Percentiles rank a stretch among this genome's conserved stretches.
phyloP scores from a whole-genome alignment of 441 rosid species.

The Biscutella laevigata region DNA sequence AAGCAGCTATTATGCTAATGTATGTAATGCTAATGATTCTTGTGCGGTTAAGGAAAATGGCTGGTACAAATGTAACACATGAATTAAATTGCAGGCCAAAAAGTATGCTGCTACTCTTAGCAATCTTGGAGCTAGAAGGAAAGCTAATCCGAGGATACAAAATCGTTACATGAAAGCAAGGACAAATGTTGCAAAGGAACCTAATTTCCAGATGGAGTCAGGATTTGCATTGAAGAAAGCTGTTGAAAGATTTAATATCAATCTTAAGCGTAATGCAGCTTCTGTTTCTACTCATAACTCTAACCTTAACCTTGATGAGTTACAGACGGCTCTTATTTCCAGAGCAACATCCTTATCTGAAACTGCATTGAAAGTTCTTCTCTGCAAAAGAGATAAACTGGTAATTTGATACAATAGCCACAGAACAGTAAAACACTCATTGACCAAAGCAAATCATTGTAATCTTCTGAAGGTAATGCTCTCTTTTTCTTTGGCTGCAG shows the following conservation, averaged over 20 bases:
- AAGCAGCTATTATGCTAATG: slow-evolving; percentile 5
- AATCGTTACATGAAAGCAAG: slow-evolving; percentile 12
- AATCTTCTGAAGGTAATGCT: no score
- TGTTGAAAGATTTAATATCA: slow-evolving; percentile 14
- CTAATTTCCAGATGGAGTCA: neutral
- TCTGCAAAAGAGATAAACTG: slow-evolving; percentile 55
- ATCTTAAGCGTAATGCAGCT: slow-evolving; percentile 16
- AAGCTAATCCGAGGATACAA: neutral
- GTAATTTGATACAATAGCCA: slow-evolving; percentile 30
- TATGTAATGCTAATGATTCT: neutral
- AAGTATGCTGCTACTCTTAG: slow-evolving; percentile 5
- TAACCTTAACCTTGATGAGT: slow-evolving; percentile 33
- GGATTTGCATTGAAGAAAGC: slow-evolving; percentile 16
- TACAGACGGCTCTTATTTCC: slow-evolving; percentile 31
- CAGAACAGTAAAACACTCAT: slow-evolving; percentile 6
- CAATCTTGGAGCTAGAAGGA: slow-evolving; percentile 6
- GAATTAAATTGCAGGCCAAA: slow-evolving; percentile 15
- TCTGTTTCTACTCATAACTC: slow-evolving; percentile 22
- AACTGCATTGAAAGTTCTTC: slow-evolving; percentile 46
- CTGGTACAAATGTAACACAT: neutral
- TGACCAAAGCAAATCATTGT: no score
- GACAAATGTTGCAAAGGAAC: neutral
- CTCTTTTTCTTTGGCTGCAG: slow-evolving; percentile 34
- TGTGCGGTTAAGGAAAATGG: neutral
- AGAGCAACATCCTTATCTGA: slow-evolving; percentile 39